These are phyloP conservation scores for Trichocladium antarcticum DNA, from an alignment of 495 filamentous ascomycete species.

Conservation along the genomic window DNA sequence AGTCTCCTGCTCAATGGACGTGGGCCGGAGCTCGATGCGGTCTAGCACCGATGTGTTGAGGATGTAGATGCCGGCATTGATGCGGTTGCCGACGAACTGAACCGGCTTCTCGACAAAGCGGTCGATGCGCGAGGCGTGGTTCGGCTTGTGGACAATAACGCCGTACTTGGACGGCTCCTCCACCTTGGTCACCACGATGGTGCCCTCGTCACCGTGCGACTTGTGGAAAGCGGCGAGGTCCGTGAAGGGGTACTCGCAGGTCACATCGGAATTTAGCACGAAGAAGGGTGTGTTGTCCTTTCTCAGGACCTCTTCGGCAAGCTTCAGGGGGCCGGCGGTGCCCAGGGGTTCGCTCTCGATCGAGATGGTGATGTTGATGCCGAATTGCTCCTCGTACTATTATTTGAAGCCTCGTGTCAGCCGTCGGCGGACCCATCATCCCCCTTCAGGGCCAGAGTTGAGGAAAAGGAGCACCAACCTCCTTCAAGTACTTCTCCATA, in stretches of 20 bases:
- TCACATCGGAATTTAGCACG: constrained; percentile 97
- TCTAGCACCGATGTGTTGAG: constrained; percentile 84
- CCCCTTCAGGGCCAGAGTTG: not conserved
- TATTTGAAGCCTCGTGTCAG: constrained; percentile 1
- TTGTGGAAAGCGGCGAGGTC: constrained; percentile 86
- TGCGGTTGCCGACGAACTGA: constrained; percentile 97
- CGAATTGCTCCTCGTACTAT: constrained; percentile 84
- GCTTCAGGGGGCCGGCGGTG: constrained; percentile 90
- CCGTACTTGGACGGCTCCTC: constrained; percentile 99
- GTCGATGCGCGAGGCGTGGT: constrained; percentile 85
- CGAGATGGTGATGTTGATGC: constrained; percentile 90
- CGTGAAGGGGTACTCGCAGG: constrained; percentile 95
- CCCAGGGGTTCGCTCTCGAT: constrained; percentile 92
- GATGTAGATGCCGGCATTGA: constrained; percentile 99
- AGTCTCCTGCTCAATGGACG: constrained; percentile 99
- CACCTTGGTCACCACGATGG: constrained; percentile 98
- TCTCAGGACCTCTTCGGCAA: constrained; percentile 83
- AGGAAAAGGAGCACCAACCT: constrained; percentile 28
- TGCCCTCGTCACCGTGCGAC: constrained; percentile 86
- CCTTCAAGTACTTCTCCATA: constrained; percentile 57
- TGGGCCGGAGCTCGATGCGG: constrained; percentile 92
- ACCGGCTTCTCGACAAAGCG: constrained; percentile 99
- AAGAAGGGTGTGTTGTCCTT: constrained; percentile 96
- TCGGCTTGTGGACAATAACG: constrained; percentile 95
- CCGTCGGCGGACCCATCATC: not conserved